Base-by-base conservation (phyloP, 805 yeast species). In the Candida taoyuanica region DNA sequence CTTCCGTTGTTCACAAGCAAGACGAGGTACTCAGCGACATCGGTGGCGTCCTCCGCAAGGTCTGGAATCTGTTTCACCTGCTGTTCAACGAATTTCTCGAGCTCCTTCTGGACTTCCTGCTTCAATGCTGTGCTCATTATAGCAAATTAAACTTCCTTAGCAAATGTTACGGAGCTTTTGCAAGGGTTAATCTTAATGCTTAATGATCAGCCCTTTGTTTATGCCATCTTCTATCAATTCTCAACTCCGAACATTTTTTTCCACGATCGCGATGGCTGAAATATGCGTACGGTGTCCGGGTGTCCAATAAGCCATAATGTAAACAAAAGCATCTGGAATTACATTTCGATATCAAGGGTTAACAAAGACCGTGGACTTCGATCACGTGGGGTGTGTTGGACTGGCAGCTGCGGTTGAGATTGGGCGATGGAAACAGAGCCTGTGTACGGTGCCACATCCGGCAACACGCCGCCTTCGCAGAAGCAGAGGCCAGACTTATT, bases 11-110 rank as follows among this genome's bases (percentile, higher is more conserved):
- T 78, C 44, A 84, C 80, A 58, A 84, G 65, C 31, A 82, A 71
- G n/a, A 78, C 71, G 40, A 84, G 76, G 53, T 74, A 84, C 58
- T 84, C 93, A 12, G 93, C 85, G 29, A 81, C 78, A 49, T 79
- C 81, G 31, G 63, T 67, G 18, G 72, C 68, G 50, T 76, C 81
- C 39, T 74, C 80, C 9, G 61, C 62, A 43, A 73, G 62, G 42
- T 67, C 68, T 6, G 59, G 60, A 18, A 71, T 44, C 31, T 63
- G 61, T 15, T 53, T 53, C 23, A 73, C 57, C 50, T 65, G 68
- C 34, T 59, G 58, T 14, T 71, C 64, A 7, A 74, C 65, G 29
- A 62, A 64, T 17, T 59, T 57, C 49, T 72, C 73, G 34, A 74
- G 50, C 41, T 68, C 70, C 41, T 65, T 57, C 25, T 65, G 68